phyloP scores from a whole-genome alignment of 2,329 filamentous ascomycete species.

The Peltaster fructicola region DNA sequence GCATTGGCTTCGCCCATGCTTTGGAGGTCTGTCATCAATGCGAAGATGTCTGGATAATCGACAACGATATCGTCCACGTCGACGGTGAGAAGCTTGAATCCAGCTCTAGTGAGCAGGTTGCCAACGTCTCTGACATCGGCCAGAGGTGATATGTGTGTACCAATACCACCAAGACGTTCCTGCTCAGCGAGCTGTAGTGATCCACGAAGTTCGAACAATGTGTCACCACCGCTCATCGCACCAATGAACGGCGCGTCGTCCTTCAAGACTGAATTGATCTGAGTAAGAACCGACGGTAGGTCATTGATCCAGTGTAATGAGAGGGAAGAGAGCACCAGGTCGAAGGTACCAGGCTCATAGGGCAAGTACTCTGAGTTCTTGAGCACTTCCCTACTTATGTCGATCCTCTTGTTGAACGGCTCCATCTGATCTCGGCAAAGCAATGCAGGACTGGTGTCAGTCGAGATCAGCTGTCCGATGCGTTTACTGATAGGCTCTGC shows the following conservation, averaged over 20 bases:
- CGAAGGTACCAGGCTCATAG: conserved; percentile 60
- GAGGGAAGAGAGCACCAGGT: conserved; percentile 75
- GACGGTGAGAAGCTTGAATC: conserved; percentile 90
- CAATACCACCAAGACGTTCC: conserved; percentile 79
- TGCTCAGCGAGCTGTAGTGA: conserved; percentile 84
- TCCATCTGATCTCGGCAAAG: conserved; percentile 63
- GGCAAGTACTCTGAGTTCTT: conserved; percentile 57
- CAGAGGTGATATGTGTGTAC: conserved; percentile 75
- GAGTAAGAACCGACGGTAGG: conserved; percentile 63
- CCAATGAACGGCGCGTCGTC: conserved; percentile 84
- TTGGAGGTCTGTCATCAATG: conserved; percentile 84
- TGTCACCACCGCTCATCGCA: conserved; percentile 93
- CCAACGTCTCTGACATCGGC: conserved; percentile 87
- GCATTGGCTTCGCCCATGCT: conserved; percentile 94
- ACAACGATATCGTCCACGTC: conserved; percentile 96
- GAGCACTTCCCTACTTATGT: conserved; percentile 60
- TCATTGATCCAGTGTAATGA: conserved; percentile 98
- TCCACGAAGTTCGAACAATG: conserved; percentile 80
- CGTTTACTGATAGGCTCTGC: conserved; percentile 51
- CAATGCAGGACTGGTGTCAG: conserved; percentile 61
- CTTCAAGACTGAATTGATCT: conserved; percentile 75
- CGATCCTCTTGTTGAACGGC: conserved; percentile 56
- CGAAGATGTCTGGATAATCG: conserved; percentile 77
- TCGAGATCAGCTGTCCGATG: conserved; percentile 58
- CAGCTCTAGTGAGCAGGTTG: conserved; percentile 66